phyloP scores from a whole-genome alignment of 192 early-diverging fungal species.

The Umbelopsis isabellina region DNA sequence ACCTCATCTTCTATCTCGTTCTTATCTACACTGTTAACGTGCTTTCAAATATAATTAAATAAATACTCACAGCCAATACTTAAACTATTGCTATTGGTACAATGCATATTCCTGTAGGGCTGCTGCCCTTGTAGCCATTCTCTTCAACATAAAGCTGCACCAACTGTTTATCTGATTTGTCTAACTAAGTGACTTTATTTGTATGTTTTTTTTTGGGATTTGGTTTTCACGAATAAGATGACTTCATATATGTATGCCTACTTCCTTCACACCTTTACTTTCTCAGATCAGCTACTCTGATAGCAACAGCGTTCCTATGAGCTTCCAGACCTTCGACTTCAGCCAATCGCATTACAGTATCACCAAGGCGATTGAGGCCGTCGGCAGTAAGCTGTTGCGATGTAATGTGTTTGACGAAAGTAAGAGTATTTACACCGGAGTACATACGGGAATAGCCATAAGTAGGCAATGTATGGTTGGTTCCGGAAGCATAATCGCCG shows the following conservation, averaged over 20 bases:
- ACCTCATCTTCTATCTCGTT: too few species aligned
- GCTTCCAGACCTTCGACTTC: slow-evolving; percentile 96
- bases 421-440: slow-evolving; percentile 95
- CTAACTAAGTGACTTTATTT: not conserved
- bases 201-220: not conserved
- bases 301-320: slow-evolving; percentile 94
- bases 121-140: too few species aligned
- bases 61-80: too few species aligned
- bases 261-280: slow-evolving; percentile 24
- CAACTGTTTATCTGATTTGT: not conserved
- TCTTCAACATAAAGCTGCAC: not conserved
- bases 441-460: slow-evolving; percentile 99
- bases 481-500: slow-evolving; percentile 99
- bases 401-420: slow-evolving; percentile 98
- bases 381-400: slow-evolving; percentile 87
- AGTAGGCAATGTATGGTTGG: slow-evolving; percentile 98
- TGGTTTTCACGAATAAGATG: not conserved
- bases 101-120: too few species aligned
- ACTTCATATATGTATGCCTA: not conserved
- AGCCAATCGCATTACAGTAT: slow-evolving; percentile 93
- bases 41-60: too few species aligned
- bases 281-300: slow-evolving; percentile 75
- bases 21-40: too few species aligned
- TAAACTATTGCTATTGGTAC: too few species aligned
- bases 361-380: slow-evolving; percentile 82